phyloP scores from a whole-genome alignment of 179 eudicot species.

The Carnegiea gigantea region DNA sequence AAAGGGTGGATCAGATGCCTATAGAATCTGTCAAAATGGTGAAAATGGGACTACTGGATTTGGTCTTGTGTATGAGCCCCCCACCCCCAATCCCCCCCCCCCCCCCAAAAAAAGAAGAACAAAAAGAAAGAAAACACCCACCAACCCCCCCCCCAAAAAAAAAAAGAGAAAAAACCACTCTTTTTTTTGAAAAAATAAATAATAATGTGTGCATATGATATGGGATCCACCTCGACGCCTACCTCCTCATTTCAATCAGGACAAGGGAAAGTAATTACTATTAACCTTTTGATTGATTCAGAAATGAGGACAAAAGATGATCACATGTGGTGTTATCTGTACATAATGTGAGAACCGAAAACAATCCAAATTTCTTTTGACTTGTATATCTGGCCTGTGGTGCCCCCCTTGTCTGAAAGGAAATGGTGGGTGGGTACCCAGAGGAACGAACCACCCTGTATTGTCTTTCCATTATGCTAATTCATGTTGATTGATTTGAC shows the following conservation, averaged over 20 bases:
- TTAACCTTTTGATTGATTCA: constrained; percentile 33
- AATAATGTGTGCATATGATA: background rate
- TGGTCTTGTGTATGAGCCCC: background rate
- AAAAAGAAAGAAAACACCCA: background rate
- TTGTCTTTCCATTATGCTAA: constrained; percentile 19
- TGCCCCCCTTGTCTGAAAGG: constrained; percentile 19
- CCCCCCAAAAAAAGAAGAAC: background rate
- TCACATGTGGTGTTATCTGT: constrained; percentile 38
- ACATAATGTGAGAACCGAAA: constrained; percentile 16
- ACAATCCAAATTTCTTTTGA: constrained; percentile 43
- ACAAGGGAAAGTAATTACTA: constrained; percentile 30
- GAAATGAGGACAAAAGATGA: constrained; percentile 41
- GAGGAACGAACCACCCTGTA: constrained; percentile 17
- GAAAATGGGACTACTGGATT: background rate
- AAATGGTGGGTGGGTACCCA: constrained; percentile 36
- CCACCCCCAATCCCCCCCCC: background rate
- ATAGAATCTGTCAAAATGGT: constrained; percentile 21
- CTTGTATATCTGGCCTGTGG: constrained; percentile 26
- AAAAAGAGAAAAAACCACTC: background rate
- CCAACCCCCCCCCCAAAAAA: background rate
- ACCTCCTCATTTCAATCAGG: constrained; percentile 24
- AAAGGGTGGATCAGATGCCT: constrained; percentile 19
- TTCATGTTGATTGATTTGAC: constrained; percentile 7
- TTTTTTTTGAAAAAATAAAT: background rate
- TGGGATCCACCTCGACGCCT: constrained; percentile 15